These are phyloP conservation scores for Pseudisothecium myosuroides DNA, from an alignment of 225 moss, liverwort and hornwort genomes.

Conservation along the genomic window DNA sequence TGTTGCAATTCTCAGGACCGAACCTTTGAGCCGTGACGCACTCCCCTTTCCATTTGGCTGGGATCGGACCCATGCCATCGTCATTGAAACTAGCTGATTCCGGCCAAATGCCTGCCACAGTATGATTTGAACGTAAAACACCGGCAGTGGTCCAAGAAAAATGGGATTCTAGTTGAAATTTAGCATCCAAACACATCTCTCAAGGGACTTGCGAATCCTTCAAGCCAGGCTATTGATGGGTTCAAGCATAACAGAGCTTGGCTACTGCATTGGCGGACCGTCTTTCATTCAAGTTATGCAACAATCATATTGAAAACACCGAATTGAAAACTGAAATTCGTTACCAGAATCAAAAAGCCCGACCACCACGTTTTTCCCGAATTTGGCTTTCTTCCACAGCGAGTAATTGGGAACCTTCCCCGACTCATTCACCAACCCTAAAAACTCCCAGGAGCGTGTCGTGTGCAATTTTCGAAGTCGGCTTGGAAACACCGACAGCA, in stretches of 20 bases:
- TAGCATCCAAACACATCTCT: neutral
- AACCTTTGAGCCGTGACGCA: constrained; percentile 43
- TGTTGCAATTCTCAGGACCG: constrained; percentile 52
- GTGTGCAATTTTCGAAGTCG: constrained; percentile 35
- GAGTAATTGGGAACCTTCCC: constrained; percentile 28
- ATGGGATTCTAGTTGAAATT: neutral
- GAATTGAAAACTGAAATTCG: neutral
- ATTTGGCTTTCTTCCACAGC: constrained; percentile 41
- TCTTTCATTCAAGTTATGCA: neutral
- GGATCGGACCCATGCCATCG: constrained; percentile 38
- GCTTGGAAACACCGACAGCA: constrained; percentile 51
- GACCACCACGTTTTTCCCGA: constrained; percentile 44
- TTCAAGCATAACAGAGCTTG: neutral
- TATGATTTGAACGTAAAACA: neutral
- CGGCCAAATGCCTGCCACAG: constrained; percentile 54
- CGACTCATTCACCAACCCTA: constrained; percentile 40
- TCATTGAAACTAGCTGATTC: constrained; percentile 61
- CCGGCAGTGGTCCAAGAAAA: neutral
- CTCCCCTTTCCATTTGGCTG: constrained; percentile 62
- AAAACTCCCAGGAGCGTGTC: constrained; percentile 60
- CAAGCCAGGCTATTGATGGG: neutral
- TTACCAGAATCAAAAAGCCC: constrained; percentile 68
- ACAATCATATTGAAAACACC: neutral
- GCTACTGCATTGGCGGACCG: neutral
- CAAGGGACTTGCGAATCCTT: neutral